Evolutionary conservation across 345 rosid species (phyloP).

Genomic region (Euphorbia pulcherrima): DNA sequence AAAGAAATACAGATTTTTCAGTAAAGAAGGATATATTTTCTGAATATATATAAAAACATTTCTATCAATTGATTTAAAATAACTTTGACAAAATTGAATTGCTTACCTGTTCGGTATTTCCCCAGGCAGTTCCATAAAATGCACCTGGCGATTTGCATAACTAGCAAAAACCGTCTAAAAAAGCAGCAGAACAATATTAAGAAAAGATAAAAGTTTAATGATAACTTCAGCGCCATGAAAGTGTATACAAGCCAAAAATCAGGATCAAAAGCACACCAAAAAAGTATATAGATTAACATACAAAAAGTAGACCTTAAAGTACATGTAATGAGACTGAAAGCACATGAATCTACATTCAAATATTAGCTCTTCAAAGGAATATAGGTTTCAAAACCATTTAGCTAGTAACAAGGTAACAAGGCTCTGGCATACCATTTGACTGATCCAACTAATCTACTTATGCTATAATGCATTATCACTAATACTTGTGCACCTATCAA

Average conservation of each 20-base stretch:
- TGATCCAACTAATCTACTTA: not conserved
- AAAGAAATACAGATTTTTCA: constrained; percentile 6
- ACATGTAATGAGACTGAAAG: not conserved
- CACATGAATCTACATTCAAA: not conserved
- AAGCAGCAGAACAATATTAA: constrained; percentile 12
- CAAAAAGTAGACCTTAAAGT: constrained; percentile 1
- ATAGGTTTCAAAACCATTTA: constrained; percentile 4
- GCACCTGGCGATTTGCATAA: constrained; percentile 89
- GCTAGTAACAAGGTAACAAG: not conserved
- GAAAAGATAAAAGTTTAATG: not conserved
- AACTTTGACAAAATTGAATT: constrained; percentile 5
- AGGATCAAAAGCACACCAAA: not conserved
- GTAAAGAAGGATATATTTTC: not conserved
- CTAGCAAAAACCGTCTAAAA: constrained; percentile 80
- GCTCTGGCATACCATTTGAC: not conserved
- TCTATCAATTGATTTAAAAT: not conserved
- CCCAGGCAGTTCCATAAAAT: constrained; percentile 99
- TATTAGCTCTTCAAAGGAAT: not conserved
- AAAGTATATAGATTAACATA: not conserved
- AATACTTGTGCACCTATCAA: not conserved
- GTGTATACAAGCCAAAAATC: not conserved
- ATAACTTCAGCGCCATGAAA: not conserved
- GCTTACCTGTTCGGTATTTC: constrained; percentile 96
- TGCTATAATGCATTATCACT: not conserved
- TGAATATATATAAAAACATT: not conserved